phyloP scores from a whole-genome alignment of 2,329 filamentous ascomycete species.

The Neonectria coccinea region DNA sequence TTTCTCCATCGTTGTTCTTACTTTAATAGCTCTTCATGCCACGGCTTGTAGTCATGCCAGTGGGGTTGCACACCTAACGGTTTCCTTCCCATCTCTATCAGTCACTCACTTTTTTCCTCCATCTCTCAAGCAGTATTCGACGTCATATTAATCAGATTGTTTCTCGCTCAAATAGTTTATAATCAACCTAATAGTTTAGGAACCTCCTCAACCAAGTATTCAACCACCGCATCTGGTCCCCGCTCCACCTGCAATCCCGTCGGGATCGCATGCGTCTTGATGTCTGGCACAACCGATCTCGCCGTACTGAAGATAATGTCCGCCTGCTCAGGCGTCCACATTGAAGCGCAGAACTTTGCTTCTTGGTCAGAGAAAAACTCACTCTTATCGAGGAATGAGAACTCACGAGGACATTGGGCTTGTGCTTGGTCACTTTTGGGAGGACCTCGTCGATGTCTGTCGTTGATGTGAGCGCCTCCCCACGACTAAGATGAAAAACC shows the following conservation, averaged over 20 bases:
- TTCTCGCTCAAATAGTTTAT: not conserved
- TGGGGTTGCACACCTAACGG: not conserved
- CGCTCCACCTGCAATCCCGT: constrained; percentile 64
- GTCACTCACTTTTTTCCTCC: not conserved
- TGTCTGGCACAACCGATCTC: constrained; percentile 55
- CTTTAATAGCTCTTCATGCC: too few species aligned
- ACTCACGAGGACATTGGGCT: constrained; percentile 48
- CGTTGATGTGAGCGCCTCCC: not conserved
- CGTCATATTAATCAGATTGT: not conserved
- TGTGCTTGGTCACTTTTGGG: constrained; percentile 57
- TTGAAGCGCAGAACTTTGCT: constrained; percentile 69
- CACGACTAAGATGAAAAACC: not conserved
- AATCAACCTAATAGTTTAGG: constrained; percentile 41
- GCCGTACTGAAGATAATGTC: constrained; percentile 59
- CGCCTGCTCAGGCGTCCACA: constrained; percentile 62
- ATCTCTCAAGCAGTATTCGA: not conserved
- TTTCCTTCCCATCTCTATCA: not conserved
- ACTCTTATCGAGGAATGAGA: not conserved
- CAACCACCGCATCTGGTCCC: constrained; percentile 67
- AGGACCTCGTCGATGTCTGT: constrained; percentile 67
- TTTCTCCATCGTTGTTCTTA: not conserved
- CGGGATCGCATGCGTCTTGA: constrained; percentile 65
- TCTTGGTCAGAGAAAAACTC: not conserved
- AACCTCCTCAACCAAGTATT: constrained; percentile 60
- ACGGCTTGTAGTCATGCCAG: not conserved